Evolutionary conservation across 73 alveolate species (phyloP), one percentile per base, ranked within the genome.

Genomic region (Tetrahymena malaccensis): DNA sequence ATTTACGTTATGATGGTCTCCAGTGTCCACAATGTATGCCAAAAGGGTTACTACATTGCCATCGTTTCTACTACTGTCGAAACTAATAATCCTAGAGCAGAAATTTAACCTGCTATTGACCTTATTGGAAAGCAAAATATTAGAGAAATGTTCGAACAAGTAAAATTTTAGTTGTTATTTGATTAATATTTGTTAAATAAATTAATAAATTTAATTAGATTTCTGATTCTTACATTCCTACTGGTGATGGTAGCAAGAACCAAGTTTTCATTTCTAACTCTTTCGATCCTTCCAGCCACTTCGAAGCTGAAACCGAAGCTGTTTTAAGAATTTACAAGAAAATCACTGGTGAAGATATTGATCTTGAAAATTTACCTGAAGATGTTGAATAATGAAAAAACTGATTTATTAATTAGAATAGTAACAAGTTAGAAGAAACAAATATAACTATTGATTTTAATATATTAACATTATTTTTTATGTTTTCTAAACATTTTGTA

Each of bases 241-340:
- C 94, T n/a, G 98, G 97, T 12, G 99, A 97, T 83, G 99, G 99
- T 43, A 35, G 96, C 15, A 96, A 96, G 3, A 98, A 85, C 96
- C 38, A 97, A 21, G 95, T 97, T 22, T 97, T 94, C 93, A 96
- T 97, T 85, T 94, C 99, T 93, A 95, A 94, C 85, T 96, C 99
- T 94, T 98, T 97, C 93, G 99, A 98, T 94, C 98, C 99, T 40
- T 94, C 97, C 93, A 96, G 98, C 43, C 99, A 98, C 97, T 98
- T 98, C 93, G 99, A 98, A 96, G 95, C 94, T 85, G 99, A 97
- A 85, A 94, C 98, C 38, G 97, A 95, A 34, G 96, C 96, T 94
- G 98, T 96, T 27, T 95, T 97, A 95, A 96, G 96, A 56, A 94
- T 97, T 50, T 98, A 94, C 85, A 97, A 93, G 95, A 97, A 93